These are phyloP conservation scores for Adiantum capillusveneris DNA, from an alignment of 75 land plant genomes.

Conservation along the genomic window DNA sequence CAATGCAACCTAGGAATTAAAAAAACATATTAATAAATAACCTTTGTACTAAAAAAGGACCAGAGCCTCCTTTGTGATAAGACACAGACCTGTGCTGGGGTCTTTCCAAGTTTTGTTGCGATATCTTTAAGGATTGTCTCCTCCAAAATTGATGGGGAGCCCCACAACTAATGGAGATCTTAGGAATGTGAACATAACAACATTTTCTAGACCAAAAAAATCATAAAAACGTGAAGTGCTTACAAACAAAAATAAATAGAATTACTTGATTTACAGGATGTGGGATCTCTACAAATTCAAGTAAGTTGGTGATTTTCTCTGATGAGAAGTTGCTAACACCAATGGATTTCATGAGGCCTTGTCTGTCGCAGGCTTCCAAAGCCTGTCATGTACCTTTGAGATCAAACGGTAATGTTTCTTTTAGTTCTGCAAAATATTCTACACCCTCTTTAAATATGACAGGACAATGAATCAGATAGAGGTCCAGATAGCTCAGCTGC, in stretches of 20 bases:
- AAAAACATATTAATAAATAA: constrained; percentile 9
- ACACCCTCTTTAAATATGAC: constrained; percentile 10
- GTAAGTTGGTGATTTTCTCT: constrained; percentile 24
- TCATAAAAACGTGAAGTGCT: too few relatives aligned
- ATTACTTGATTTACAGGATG: constrained; percentile 67
- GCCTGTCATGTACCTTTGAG: constrained; percentile 34
- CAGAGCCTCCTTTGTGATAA: not conserved
- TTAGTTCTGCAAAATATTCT: not conserved
- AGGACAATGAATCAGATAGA: too few relatives aligned
- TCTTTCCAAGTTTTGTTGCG: constrained; percentile 32
- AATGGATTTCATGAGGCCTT: constrained; percentile 39
- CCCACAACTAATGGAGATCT: too few relatives aligned
- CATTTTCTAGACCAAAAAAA: too few relatives aligned
- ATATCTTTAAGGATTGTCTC: constrained; percentile 19
- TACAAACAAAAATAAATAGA: too few relatives aligned
- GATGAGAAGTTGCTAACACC: constrained; percentile 58
- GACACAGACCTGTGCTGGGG: constrained; percentile 41
- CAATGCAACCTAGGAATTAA: constrained; percentile 22
- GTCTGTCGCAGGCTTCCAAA: constrained; percentile 37
- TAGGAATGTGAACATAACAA: too few relatives aligned
- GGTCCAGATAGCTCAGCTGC: constrained; percentile 32
- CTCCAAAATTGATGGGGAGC: constrained; percentile 20
- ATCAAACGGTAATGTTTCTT: constrained; percentile 35
- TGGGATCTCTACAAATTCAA: constrained; percentile 32
- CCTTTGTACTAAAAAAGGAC: too few relatives aligned